Evolutionary conservation across 225 moss, liverwort and hornwort genomes (phyloP).

Genomic region (Pleurozium schreberi): DNA sequence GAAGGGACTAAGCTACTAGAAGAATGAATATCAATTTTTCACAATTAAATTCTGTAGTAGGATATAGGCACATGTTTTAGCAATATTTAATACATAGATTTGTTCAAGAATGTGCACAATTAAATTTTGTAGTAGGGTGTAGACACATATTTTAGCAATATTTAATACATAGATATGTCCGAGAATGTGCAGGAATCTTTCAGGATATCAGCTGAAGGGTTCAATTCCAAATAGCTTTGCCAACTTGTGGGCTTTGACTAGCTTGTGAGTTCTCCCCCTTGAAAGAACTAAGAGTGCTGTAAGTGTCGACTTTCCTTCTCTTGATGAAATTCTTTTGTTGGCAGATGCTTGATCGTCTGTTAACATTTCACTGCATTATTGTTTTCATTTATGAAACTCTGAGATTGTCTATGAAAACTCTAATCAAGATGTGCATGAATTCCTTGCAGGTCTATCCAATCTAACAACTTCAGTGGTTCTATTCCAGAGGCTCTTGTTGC

Average conservation of each 20-base stretch:
- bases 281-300: not conserved
- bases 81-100: not conserved
- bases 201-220: not conserved
- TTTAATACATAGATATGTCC: not conserved
- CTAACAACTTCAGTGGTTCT: not conserved
- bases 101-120: not conserved
- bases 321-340: not conserved
- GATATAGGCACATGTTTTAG: not conserved
- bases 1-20: not conserved
- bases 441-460: not conserved
- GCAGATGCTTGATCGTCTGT: not conserved
- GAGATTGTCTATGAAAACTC: not conserved
- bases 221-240: not conserved
- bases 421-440: not conserved
- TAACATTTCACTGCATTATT: not conserved
- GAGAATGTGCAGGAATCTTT: not conserved
- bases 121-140: not conserved
- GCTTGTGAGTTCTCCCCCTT: slow-evolving; percentile 14
- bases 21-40: not conserved
- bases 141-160: too few relatives aligned
- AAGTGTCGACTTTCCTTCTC: not conserved
- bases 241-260: not conserved
- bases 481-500: not conserved
- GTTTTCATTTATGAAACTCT: not conserved
- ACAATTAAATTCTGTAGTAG: not conserved